Evolutionary conservation across 2,329 filamentous ascomycete species (phyloP), one percentile per base, ranked within the genome.

Genomic region (Trichophyton equinum): DNA sequence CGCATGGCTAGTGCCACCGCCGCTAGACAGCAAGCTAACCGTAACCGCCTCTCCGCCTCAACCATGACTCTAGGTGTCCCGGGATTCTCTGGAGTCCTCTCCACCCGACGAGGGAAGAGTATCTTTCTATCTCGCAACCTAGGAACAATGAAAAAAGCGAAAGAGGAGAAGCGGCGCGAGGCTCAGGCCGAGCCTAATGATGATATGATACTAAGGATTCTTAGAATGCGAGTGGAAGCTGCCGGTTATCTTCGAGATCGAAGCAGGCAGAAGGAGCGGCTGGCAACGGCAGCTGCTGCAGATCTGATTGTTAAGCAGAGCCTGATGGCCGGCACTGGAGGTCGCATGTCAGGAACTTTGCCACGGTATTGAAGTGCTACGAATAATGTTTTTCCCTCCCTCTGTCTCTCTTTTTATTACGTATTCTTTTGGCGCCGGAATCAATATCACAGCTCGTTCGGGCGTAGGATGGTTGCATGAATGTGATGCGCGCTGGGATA

Each of bases 141-240:
- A 60, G 94, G 94, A 53, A 97, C 94, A 6, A 97, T 99, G 91
- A 87, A 85, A 67, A 89, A 92, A 71, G 91, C 89, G 46, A 97
- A 97, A 75, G 91, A 96, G 72, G 92, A 96, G 75, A 96, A 95
- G 77, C 82, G 94, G 65, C 91, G 91, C 68, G 92, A 97, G 72
- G 90, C 91, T 1, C 94, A 99, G 72, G 92, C 94, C 1, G 94
- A 97, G 72, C 92, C 94, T 1, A 96, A 87, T 71, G 94, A 99
- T 73, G 94, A 99, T 72, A 97, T 97, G 88, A 97, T 99, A 66
- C 75, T 99, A 68, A 82, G 94, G 20, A 99, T 99, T 65, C 75
- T 99, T 66, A 82, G 94, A 58, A 99, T 99, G 94, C 81, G 94
- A 55, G 90, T 91, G 1, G 94, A 97, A 76, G 94, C 94, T 2